Base-by-base conservation (phyloP, 2,329 filamentous ascomycete species). In the Xylaria sp. region DNA sequence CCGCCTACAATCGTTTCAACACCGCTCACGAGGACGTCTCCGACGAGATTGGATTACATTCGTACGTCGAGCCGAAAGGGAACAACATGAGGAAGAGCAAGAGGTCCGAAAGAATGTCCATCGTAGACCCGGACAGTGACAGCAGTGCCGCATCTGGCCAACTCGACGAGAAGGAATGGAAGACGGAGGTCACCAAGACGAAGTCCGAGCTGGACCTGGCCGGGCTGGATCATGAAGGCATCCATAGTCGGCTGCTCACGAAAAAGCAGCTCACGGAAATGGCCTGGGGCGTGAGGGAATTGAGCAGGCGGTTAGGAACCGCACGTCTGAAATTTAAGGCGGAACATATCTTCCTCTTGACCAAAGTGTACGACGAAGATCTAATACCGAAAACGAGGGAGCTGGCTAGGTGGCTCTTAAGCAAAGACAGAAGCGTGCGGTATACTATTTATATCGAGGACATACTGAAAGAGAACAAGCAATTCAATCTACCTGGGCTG, bases 181-280 rank as follows among this genome's bases (percentile, higher is more conserved):
- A 83, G 52, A 80, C 79, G 9, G 79, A 83, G 64, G 84, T 88
- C 75, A 79, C 79, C 58, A 84, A 81, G 71, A 79, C 78, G 74
- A 78, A 78, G 64, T 82, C 83, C 1, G 81, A 83, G 62, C 69
- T 81, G 48, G 82, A 86, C 67, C 77, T 83, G 12, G 71, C 76
- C 23, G 71, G 77, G 33, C 64, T 75, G 31, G 75, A 78, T 39
- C 66, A 75, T 25, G 73, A 80, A 39, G 74, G 69, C 7, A 74
- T 86, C 51, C 86, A 88, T 75, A 89, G 86, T 68, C 88, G 95
- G n/a, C 88, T 98, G 59, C 85, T 98, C 73, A 98, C 94, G 1
- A 98, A 98, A 83, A 94, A 93, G 79, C 94, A 99, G 80, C 86
- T 99, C 51, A 94, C 92, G 15, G 96, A 98, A 76, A 98, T 99